These are phyloP conservation scores for Pythium pyrilobum DNA, from an alignment of 352 stramenopile genomes.

Conservation along the genomic window DNA sequence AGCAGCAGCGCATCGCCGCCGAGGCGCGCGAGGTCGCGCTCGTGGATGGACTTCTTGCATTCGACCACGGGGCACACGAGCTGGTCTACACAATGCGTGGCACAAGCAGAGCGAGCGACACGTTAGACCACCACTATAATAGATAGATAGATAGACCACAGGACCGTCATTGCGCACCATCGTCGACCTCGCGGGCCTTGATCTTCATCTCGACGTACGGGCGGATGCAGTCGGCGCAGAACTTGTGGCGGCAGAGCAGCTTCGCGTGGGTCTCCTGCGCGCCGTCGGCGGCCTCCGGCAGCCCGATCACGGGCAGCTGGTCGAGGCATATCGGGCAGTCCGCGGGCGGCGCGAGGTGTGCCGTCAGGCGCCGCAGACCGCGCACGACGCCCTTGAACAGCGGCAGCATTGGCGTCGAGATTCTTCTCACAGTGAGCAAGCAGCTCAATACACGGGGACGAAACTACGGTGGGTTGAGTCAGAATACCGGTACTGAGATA, in stretches of 20 bases:
- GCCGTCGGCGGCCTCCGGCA: slow-evolving; percentile 25
- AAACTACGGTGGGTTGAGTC: no score
- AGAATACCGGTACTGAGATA: no score
- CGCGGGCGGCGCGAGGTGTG: slow-evolving; percentile 32
- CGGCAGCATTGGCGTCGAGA: no score
- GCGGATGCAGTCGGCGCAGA: slow-evolving; percentile 44
- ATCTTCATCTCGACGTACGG: slow-evolving; percentile 62
- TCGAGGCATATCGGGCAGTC: slow-evolving; percentile 62
- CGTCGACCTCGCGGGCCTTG: slow-evolving; percentile 47
- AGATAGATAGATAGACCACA: no score
- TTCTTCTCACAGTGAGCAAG: no score
- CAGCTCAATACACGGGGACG: no score
- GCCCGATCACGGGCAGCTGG: slow-evolving; percentile 33
- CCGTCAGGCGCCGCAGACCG: slow-evolving; percentile 42
- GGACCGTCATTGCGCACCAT: slow-evolving; percentile 28
- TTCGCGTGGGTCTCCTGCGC: slow-evolving; percentile 28
- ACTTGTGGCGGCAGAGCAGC: slow-evolving; percentile 52
- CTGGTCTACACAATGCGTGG: slow-evolving; percentile 38
- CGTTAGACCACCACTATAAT: no score
- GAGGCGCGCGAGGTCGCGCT: slow-evolving; percentile 33
- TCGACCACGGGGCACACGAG: slow-evolving; percentile 55
- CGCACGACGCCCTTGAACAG: slow-evolving; percentile 45
- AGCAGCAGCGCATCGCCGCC: slow-evolving; percentile 17
- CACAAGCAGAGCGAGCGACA: no score
- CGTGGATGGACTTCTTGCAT: slow-evolving; percentile 34